Base-by-base conservation (phyloP, 805 yeast genomes). In the Yamadazyma scolyti region DNA sequence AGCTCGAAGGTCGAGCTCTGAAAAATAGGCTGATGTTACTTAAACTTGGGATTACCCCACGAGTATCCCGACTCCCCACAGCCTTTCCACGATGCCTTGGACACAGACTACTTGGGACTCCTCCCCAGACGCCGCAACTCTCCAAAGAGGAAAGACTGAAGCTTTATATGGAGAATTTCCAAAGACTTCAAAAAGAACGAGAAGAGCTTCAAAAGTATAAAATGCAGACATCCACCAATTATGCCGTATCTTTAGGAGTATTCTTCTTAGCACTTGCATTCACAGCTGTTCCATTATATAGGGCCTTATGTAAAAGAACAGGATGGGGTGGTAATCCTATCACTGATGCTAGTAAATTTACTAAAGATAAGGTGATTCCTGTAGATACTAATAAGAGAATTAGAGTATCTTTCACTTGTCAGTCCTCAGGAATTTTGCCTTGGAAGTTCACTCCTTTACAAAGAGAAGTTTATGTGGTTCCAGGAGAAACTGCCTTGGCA, bases 401-500 rank as follows among this genome's bases (percentile, higher is more conserved):
- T 35, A 68, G 83, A 42, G 75, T 93, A n/a, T 74, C 81, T 8
- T 93, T 93, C 54, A 86, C 96, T 7, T 84, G 96, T 23, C 97
- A 88, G 54, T 89, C 93, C 0, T 83, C 96, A 1, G 82, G 88
- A 10, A 73, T 84, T 26, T 65, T 93, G 41, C 97, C 97, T 8
- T 93, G 98, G 98, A 83, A 77, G 43, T 90, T 93, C 61, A 75
- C 78, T 12, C 98, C 98, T 9, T 90, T 87, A 57, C 98, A 93
- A 53, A 70, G 90, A 41, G 96, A 89, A 56, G 97, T 93, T 2
- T 77, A 78, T 45, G 82, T 93, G 14, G 78, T 87, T 7, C 98
- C 98, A 1, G 98, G 98, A 14, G 98, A 93, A 58, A 93, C 98
- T 3, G 98, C 98, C 0, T 65, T 93, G 38, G 97, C 96, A 0